Evolutionary conservation across 1,139 yeast species (phyloP).

Genomic region (Debaryomycetaceae sp.): DNA sequence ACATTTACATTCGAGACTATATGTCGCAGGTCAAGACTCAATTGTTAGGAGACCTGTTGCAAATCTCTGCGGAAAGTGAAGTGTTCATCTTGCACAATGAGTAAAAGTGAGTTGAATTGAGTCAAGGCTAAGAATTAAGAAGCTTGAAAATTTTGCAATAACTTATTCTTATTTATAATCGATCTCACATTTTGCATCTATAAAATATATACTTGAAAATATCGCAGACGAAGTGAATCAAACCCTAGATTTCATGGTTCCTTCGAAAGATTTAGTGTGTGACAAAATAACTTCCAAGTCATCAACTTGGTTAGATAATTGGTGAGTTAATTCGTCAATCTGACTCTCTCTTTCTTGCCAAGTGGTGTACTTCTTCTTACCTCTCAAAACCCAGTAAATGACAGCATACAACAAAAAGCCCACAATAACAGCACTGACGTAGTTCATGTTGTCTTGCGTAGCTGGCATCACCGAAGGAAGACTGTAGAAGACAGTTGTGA

Average conservation of each 20-base stretch:
- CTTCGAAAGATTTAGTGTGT: not conserved
- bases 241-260: not conserved
- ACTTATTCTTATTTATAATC: no score
- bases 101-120: no score
- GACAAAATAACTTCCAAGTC: constrained; percentile 23
- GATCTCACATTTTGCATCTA: no score
- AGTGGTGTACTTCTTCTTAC: constrained; percentile 27
- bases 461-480: constrained; percentile 47
- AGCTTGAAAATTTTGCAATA: no score
- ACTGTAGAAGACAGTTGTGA: constrained; percentile 39
- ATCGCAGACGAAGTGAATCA: not conserved
- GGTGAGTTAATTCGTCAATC: constrained; percentile 23
- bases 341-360: constrained; percentile 21
- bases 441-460: constrained; percentile 43
- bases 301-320: constrained; percentile 25
- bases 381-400: constrained; percentile 38
- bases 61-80: no score
- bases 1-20: no score
- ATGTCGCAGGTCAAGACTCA: no score
- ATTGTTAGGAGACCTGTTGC: no score
- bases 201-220: no score
- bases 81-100: no score
- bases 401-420: constrained; percentile 29
- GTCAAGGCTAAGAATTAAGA: no score
- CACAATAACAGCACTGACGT: constrained; percentile 39